Conservation (phyloP, 495 filamentous ascomycete genomes). For the Hypoxylon cercidicola region DNA sequence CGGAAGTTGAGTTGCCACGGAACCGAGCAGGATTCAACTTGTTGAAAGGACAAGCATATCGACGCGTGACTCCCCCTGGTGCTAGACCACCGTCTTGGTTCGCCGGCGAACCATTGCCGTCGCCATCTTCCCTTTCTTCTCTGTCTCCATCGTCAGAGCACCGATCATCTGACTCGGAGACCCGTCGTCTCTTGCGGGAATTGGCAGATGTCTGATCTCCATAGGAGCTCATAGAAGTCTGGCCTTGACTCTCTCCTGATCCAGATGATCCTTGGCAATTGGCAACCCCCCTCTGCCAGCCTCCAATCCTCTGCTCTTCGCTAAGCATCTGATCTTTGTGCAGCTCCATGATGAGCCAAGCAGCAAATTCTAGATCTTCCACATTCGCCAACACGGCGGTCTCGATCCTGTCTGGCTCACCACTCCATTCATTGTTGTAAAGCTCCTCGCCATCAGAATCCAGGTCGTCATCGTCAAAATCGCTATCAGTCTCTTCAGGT, state of each 20-base stretch:
- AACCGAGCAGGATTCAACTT: slow-evolving; percentile 14
- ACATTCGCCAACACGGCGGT: slow-evolving; percentile 9
- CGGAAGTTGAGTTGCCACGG: slow-evolving; percentile 16
- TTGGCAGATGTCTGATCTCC: neutral
- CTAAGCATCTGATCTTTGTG: slow-evolving; percentile 20
- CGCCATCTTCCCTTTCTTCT: slow-evolving; percentile 20
- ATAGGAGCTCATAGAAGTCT: neutral
- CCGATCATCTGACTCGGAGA: slow-evolving; percentile 1
- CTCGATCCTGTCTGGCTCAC: slow-evolving; percentile 24
- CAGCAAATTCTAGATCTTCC: slow-evolving; percentile 17
- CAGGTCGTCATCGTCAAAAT: slow-evolving; percentile 21
- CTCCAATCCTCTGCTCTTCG: slow-evolving; percentile 22
- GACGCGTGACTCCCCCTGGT: slow-evolving; percentile 3
- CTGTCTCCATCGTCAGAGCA: slow-evolving; percentile 24
- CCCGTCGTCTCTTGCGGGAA: slow-evolving; percentile 9
- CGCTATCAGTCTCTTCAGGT: slow-evolving; percentile 2
- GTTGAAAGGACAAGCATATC: slow-evolving; percentile 30
- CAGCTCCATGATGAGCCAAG: slow-evolving; percentile 25
- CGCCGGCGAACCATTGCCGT: slow-evolving; percentile 10
- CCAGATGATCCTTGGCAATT: slow-evolving; percentile 15
- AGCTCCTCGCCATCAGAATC: slow-evolving; percentile 18
- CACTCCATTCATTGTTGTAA: slow-evolving; percentile 20
- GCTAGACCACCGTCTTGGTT: slow-evolving; percentile 15
- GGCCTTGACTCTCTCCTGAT: slow-evolving; percentile 1
- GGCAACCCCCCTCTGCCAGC: slow-evolving; percentile 22